Evolutionary conservation across 768 basidiomycete genomes (phyloP).

Genomic region (Mycena rebaudengoi): DNA sequence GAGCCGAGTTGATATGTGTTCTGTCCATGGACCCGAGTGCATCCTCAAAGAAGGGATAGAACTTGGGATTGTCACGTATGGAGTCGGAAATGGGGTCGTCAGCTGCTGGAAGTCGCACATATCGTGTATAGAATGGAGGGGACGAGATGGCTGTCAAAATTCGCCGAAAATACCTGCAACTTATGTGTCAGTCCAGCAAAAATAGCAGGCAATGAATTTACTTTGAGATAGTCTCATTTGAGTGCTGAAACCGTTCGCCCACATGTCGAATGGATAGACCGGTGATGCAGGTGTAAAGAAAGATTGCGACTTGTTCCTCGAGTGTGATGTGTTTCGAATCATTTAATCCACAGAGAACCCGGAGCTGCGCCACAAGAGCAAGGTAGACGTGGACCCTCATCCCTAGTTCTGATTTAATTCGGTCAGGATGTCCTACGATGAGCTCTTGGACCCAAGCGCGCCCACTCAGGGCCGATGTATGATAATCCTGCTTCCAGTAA

Average conservation of each 20-base stretch:
- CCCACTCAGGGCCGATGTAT: conserved; percentile 31
- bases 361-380: conserved; percentile 17
- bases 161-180: conserved; percentile 38
- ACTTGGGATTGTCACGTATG: conserved; percentile 39
- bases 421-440: conserved; percentile 30
- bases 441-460: conserved; percentile 32
- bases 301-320: conserved; percentile 36
- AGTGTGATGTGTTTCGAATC: conserved; percentile 17
- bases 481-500: too few species aligned
- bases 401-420: conserved; percentile 29
- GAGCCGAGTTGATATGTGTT: conserved; percentile 35
- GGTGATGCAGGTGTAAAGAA: conserved; percentile 36
- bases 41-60: conserved; percentile 43
- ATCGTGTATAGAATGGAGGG: conserved; percentile 35
- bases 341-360: too few species aligned
- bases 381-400: conserved; percentile 27
- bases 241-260: conserved; percentile 24
- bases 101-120: conserved; percentile 25
- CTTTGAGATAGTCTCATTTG: conserved; percentile 28
- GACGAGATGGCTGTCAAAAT: conserved; percentile 35
- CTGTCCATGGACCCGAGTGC: conserved; percentile 45
- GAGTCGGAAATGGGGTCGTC: conserved; percentile 25
- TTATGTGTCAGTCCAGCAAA: conserved; percentile 13
- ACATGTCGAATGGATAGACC: conserved; percentile 25
- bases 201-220: conserved; percentile 14